These are phyloP conservation scores for Chamaenerion angustifolium DNA, from an alignment of 345 rosid genomes.

Conservation along the genomic window DNA sequence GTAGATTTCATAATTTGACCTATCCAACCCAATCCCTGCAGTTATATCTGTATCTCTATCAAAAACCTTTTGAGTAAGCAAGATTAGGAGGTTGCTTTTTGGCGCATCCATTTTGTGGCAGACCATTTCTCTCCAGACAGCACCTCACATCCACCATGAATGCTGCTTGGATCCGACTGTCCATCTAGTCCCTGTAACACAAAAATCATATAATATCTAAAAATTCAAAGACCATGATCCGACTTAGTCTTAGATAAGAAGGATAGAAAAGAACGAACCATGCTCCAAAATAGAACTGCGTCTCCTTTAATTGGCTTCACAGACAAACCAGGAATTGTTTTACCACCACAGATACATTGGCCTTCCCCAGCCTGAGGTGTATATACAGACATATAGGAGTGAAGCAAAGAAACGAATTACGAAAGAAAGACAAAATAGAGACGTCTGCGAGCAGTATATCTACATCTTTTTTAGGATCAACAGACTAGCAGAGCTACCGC, in stretches of 20 bases:
- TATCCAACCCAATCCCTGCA: too few species aligned
- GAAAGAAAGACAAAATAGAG: background rate
- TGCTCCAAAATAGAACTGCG: slow-evolving; percentile 97
- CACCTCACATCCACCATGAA: slow-evolving; percentile 93
- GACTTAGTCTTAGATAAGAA: too few species aligned
- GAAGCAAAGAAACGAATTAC: background rate
- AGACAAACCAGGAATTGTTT: slow-evolving; percentile 55
- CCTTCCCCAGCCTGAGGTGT: slow-evolving; percentile 64
- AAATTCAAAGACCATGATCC: background rate
- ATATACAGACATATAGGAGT: background rate
- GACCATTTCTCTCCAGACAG: slow-evolving; percentile 87
- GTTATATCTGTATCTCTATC: too few species aligned
- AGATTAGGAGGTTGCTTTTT: slow-evolving; percentile 34
- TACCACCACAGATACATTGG: slow-evolving; percentile 81
- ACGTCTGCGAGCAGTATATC: too few species aligned
- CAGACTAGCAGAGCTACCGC: too few species aligned
- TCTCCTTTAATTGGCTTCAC: slow-evolving; percentile 85
- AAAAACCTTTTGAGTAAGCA: too few species aligned
- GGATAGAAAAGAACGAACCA: slow-evolving; percentile 41
- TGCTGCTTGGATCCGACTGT: slow-evolving; percentile 65
- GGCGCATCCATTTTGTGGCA: slow-evolving; percentile 97
- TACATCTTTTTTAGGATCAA: too few species aligned
- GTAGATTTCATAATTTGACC: too few species aligned
- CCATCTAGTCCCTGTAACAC: slow-evolving; percentile 65
- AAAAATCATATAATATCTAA: slow-evolving; percentile 5